A percentile compares a stretch with the other conserved stretches of the same genome.
Evolutionary conservation across 495 filamentous ascomycete genomes (phyloP).

Genomic region (Bathelium albidoporum): DNA sequence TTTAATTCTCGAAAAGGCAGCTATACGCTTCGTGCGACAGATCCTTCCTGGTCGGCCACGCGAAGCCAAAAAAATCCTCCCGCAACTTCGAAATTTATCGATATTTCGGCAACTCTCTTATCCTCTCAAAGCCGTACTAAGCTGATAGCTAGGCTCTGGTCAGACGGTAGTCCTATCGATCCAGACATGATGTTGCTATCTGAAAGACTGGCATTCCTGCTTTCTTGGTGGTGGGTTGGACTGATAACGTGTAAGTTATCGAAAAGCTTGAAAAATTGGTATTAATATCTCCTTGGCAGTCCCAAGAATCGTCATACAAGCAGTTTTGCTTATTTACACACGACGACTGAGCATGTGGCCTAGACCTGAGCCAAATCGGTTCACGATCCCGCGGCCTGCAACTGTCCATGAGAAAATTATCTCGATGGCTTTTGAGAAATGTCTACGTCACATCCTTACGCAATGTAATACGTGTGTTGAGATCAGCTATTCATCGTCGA

Average conservation of each 20-base stretch:
- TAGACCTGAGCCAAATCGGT: background rate
- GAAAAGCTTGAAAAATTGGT: background rate
- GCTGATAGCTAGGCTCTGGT: background rate
- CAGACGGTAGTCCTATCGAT: background rate
- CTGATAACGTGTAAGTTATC: background rate
- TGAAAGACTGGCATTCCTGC: background rate
- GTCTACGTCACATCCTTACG: no score
- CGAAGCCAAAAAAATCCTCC: no score
- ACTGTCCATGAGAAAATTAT: background rate
- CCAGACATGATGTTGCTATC: background rate
- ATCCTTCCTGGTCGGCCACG: no score
- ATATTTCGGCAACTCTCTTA: background rate
- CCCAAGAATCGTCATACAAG: background rate
- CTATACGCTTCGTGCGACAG: background rate
- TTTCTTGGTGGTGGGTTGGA: background rate
- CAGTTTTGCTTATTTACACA: background rate
- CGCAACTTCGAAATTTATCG: background rate
- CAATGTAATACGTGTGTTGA: no score
- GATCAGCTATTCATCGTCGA: no score
- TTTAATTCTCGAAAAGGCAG: background rate
- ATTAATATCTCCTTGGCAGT: background rate
- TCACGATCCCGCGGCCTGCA: background rate
- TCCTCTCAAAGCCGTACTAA: background rate
- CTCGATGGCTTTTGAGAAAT: background rate
- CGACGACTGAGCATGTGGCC: background rate